These are phyloP conservation scores for Sporisorium scitamineum DNA, from an alignment of 1,284 basidiomycete genomes.

Conservation along the genomic window DNA sequence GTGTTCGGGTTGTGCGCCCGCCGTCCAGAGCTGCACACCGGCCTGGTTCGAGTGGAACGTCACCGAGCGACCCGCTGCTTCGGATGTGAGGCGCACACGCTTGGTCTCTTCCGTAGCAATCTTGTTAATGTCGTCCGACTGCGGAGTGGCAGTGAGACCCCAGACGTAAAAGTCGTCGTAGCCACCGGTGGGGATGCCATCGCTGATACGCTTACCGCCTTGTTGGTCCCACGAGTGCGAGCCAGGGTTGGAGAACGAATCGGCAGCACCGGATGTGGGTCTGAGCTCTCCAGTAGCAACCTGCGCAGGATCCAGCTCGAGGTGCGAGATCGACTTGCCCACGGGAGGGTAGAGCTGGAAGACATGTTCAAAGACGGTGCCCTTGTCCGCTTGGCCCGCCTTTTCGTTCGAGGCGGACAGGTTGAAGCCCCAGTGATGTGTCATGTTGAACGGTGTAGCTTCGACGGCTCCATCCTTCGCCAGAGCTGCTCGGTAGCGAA, in stretches of 20 bases:
- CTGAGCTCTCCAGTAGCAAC: conserved; percentile 55
- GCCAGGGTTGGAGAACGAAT: conserved; percentile 38
- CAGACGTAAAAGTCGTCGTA: conserved; percentile 66
- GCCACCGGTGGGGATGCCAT: conserved; percentile 36
- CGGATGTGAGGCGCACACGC: conserved; percentile 37
- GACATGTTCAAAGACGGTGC: conserved; percentile 46
- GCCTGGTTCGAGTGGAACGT: conserved; percentile 59
- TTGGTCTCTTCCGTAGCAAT: conserved; percentile 36
- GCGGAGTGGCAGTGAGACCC: conserved; percentile 37
- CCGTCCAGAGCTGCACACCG: conserved; percentile 61
- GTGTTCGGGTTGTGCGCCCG: conserved; percentile 42
- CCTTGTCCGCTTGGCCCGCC: conserved; percentile 38
- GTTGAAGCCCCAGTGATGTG: conserved; percentile 68
- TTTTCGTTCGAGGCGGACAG: conserved; percentile 41
- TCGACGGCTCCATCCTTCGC: conserved; percentile 29
- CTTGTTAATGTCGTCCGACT: conserved; percentile 30
- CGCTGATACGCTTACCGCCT: conserved; percentile 42
- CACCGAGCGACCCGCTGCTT: conserved; percentile 47
- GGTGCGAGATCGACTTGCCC: conserved; percentile 42
- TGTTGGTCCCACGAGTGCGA: conserved; percentile 47
- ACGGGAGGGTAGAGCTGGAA: conserved; percentile 42
- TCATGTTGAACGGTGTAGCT: conserved; percentile 65
- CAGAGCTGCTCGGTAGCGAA: conserved; percentile 60
- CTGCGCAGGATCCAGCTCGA: conserved; percentile 46
- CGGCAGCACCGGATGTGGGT: conserved; percentile 6